Evolutionary conservation across 2,329 filamentous ascomycete species (phyloP).

Genomic region (Sclerotinia subarctica): DNA sequence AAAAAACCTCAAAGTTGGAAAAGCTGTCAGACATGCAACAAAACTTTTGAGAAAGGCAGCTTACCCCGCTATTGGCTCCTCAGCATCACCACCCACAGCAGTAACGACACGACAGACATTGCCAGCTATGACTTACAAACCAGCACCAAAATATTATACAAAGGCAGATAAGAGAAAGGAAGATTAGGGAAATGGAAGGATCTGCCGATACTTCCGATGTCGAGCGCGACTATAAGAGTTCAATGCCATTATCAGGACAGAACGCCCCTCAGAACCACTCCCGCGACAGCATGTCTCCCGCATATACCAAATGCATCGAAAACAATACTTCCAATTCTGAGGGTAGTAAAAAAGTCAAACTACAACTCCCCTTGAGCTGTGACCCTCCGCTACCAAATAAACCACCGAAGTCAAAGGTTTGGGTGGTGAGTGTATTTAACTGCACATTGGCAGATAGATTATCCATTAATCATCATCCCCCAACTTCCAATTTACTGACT

Average conservation of each 20-base stretch:
- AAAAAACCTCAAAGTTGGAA: neutral
- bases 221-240: neutral
- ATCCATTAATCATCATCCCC: neutral
- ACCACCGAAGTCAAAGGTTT: slow-evolving; percentile 73
- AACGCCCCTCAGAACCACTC: neutral
- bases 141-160: neutral
- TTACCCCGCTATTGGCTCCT: neutral
- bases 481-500: slow-evolving; percentile 16
- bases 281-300: slow-evolving; percentile 28
- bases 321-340: neutral
- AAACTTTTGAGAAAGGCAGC: neutral
- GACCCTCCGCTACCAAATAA: slow-evolving; percentile 74
- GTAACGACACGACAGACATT: neutral
- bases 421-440: slow-evolving; percentile 64
- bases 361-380: slow-evolving; percentile 76
- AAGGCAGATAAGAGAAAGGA: neutral
- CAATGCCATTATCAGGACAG: neutral
- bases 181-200: neutral
- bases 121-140: neutral
- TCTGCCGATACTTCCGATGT: neutral
- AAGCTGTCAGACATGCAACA: neutral
- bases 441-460: neutral
- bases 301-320: slow-evolving; percentile 12
- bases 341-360: slow-evolving; percentile 40
- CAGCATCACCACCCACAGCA: too few relatives aligned